Evolutionary conservation across 164 flowering plant species (phyloP), one percentile per base, ranked within the genome.

Genomic region (Santalum album): DNA sequence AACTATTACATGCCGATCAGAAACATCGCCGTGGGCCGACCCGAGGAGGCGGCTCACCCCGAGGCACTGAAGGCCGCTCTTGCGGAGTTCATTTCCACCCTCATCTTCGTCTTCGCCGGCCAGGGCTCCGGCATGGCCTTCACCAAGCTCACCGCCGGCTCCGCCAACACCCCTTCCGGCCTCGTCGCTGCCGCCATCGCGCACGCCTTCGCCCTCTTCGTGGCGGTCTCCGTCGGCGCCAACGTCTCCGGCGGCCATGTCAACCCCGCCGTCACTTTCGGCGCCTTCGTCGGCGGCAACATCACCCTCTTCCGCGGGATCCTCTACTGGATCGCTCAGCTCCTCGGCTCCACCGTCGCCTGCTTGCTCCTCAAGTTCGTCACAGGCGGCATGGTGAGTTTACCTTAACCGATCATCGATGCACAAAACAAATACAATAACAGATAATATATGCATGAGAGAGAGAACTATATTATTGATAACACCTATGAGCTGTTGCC

Each of bases 41-140:
- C 66, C 14, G 63, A 58, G 50, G 94, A 85, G 68, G 82, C 72
- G 16, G 55, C 64, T 21, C 81, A 74, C 6, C 85, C 87, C 0
- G 80, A 72, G 43, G 73, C 81, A 11, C 52, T 80, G 25, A 81
- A 65, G 62, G 83, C 80, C 1, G 89, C 67, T 3, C 42, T 82
- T 56, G 86, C 94, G 2, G 94, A 85, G 83, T 82, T 82, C 77
- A 62, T 85, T 52, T 74, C 76, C 16, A 83, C 78, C 11, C 54
- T 83, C 23, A 80, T 85, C 58, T 84, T 84, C 64, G 85, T 84
- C 26, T 84, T 82, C 51, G 92, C 92, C 26, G 92, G 92, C 47
- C 58, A 77, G 57, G 92, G 92, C 22, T 82, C 92, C 10, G 83
- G 84, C 59, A 77, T 85, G 75, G 94, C 89, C 45, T 79, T 75